Evolutionary conservation across 2,329 filamentous ascomycete genomes (phyloP).

Genomic region (Didymella exigua): DNA sequence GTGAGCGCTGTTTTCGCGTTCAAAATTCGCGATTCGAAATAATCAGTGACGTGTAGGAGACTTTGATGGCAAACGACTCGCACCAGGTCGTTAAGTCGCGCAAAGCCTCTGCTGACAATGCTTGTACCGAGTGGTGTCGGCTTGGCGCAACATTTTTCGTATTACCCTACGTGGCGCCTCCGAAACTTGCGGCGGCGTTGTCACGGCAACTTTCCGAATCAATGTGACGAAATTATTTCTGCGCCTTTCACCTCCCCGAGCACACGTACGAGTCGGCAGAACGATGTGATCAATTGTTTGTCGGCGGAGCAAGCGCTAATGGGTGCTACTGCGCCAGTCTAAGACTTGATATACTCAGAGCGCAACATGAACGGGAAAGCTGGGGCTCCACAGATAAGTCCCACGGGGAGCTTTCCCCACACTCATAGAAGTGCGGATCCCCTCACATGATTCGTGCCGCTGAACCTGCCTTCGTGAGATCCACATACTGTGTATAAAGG

Average conservation of each 20-base stretch:
- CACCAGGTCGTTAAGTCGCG: too few species aligned
- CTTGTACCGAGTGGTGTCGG: neutral
- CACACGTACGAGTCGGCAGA: neutral
- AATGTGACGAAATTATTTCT: neutral
- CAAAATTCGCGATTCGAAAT: neutral
- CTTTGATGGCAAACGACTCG: too few species aligned
- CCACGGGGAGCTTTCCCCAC: slow-evolving; percentile 10
- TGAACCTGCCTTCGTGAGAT: neutral
- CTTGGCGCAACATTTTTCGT: slow-evolving; percentile 9
- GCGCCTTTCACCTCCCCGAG: neutral
- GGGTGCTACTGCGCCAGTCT: neutral
- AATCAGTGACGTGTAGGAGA: neutral
- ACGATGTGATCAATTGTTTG: neutral
- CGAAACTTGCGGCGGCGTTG: neutral
- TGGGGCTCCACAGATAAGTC: slow-evolving; percentile 5
- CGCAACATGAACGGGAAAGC: neutral
- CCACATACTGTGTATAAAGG: slow-evolving; percentile 13
- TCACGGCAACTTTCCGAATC: slow-evolving; percentile 11
- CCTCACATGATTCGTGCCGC: slow-evolving; percentile 10
- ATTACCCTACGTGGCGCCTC: slow-evolving; percentile 4
- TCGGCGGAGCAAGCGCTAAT: neutral
- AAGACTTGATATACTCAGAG: neutral
- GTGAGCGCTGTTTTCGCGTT: neutral
- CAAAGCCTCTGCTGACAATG: neutral
- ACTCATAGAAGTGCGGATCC: neutral